Conservation (phyloP, 2,329 filamentous ascomycete species). For the Mollisiaceae sp. region DNA sequence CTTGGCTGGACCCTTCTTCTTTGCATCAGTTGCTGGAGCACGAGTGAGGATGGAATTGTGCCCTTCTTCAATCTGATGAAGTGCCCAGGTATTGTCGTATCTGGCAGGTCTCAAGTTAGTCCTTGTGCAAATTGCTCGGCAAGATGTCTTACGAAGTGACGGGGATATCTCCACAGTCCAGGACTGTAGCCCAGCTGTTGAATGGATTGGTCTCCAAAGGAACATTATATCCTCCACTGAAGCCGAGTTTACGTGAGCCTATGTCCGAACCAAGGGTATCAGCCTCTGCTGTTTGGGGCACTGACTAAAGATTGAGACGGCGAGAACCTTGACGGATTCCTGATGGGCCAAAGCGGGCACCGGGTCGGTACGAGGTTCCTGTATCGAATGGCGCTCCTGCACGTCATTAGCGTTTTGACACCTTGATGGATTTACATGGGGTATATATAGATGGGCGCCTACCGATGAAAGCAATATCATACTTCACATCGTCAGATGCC, state of each 20-base stretch:
- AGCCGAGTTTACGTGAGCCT: constrained; percentile 47
- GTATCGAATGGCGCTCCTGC: constrained; percentile 83
- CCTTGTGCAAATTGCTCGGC: constrained; percentile 2
- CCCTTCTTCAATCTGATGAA: constrained; percentile 85
- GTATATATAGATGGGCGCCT: constrained; percentile 35
- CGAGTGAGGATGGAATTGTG: constrained; percentile 78
- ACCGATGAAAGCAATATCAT: constrained; percentile 88
- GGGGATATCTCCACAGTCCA: constrained; percentile 85
- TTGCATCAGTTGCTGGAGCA: constrained; percentile 69
- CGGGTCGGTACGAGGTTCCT: constrained; percentile 82
- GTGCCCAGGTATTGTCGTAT: constrained; percentile 82
- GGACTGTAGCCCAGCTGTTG: constrained; percentile 77
- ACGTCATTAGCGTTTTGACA: constrained; percentile 6
- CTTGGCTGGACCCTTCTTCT: constrained; percentile 70
- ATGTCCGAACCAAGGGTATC: constrained; percentile 35
- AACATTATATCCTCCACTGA: constrained; percentile 86
- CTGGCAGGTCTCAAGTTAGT: constrained; percentile 46
- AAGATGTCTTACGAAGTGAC: constrained; percentile 73
- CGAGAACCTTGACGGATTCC: constrained; percentile 87
- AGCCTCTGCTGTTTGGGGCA: constrained; percentile 38
- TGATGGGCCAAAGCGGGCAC: constrained; percentile 82
- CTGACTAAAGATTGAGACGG: constrained; percentile 85
- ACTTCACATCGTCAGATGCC: constrained; percentile 70
- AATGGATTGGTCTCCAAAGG: constrained; percentile 81
- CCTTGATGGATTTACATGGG: constrained; percentile 18